Percentiles rank a stretch among this genome's conserved stretches.
Conservation (phyloP, 257 asterid genomes). For the Cruciata laevipes region DNA sequence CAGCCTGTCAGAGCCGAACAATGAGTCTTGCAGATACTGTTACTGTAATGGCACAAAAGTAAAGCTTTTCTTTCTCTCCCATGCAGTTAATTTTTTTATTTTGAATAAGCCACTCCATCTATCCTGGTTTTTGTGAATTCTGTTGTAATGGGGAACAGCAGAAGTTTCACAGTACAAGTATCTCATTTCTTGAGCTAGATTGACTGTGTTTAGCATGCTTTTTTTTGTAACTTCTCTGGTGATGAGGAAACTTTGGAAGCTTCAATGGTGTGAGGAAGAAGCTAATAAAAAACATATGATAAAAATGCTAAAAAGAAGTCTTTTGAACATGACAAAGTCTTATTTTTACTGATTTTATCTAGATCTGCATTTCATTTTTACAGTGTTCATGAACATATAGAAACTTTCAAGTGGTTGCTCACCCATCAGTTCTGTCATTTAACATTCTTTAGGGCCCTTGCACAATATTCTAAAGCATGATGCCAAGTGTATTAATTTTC, state of each 20-base stretch:
- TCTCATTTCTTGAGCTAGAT: not conserved
- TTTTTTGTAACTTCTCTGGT: too few relatives aligned
- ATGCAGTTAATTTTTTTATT: not conserved
- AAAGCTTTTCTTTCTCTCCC: not conserved
- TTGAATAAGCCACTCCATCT: not conserved
- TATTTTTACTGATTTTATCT: not conserved
- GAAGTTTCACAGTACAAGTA: not conserved
- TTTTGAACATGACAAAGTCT: too few relatives aligned
- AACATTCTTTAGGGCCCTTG: not conserved
- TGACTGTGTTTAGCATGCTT: not conserved
- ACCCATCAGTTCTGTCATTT: not conserved
- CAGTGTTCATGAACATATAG: not conserved
- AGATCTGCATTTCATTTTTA: not conserved
- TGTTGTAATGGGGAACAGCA: not conserved
- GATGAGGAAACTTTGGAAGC: too few relatives aligned
- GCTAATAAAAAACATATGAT: too few relatives aligned
- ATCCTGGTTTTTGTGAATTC: not conserved
- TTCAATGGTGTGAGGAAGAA: too few relatives aligned
- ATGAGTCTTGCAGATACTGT: conserved; percentile 97
- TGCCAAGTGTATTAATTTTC: not conserved
- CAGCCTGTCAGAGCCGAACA: conserved; percentile 95
- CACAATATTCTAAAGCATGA: not conserved
- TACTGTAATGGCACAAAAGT: conserved; percentile 97
- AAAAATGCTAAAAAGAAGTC: not conserved
- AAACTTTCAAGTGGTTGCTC: conserved; percentile 3